Evolutionary conservation across 495 filamentous ascomycete genomes (phyloP).

Genomic region (Glutinoglossum americanum): DNA sequence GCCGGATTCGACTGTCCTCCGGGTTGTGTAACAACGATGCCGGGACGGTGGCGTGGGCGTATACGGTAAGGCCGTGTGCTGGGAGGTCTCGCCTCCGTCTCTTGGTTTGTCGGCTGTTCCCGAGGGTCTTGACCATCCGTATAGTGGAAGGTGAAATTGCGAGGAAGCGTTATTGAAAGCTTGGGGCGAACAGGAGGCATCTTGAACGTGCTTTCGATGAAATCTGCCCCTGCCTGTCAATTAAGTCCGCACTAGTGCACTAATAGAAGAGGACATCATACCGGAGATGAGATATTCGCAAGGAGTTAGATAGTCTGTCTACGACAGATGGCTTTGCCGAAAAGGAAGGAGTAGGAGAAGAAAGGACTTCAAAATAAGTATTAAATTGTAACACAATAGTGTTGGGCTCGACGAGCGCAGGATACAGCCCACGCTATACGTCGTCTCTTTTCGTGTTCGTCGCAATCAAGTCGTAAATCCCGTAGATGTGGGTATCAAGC

Average conservation of each 20-base stretch:
- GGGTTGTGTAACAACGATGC: constrained; percentile 10
- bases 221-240: not conserved
- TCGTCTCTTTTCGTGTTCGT: not conserved
- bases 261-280: not conserved
- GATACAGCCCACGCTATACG: not conserved
- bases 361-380: not conserved
- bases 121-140: constrained; percentile 28
- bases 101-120: constrained; percentile 31
- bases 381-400: constrained; percentile 1
- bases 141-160: constrained; percentile 42
- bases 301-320: not conserved
- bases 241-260: not conserved
- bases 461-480: not conserved
- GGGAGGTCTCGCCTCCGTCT: constrained; percentile 23
- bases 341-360: not conserved
- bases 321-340: not conserved
- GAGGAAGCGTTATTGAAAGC: constrained; percentile 41
- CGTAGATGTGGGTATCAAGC: not conserved
- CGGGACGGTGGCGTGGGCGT: constrained; percentile 11
- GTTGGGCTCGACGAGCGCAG: not conserved
- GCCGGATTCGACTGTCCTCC: constrained; percentile 18
- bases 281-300: not conserved
- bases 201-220: not conserved
- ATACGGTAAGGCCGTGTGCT: constrained; percentile 30
- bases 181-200: constrained; percentile 16